Conservation (phyloP, 192 early-diverging fungal species). For the Oehlia diaphana region DNA sequence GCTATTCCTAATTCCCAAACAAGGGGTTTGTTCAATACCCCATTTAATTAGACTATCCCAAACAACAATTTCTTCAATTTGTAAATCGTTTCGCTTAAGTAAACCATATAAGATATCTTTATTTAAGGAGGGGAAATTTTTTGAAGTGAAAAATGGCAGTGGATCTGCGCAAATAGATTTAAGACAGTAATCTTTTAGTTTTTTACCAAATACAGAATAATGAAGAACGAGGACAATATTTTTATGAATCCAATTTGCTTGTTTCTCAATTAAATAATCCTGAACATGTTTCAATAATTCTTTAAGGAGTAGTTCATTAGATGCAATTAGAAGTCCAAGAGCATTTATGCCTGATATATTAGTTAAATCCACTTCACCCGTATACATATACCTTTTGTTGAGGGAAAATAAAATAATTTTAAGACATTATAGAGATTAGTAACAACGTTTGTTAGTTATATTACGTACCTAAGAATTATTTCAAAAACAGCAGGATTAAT, state of each 20-base stretch:
- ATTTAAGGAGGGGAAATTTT: neutral
- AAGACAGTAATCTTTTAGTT: slow-evolving; percentile 3
- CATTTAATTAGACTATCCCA: slow-evolving; percentile 25
- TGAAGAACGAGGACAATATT: slow-evolving; percentile 10
- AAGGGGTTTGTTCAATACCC: neutral
- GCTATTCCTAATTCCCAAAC: neutral
- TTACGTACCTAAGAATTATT: too few species aligned
- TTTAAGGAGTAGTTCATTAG: too few species aligned
- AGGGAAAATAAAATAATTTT: too few species aligned
- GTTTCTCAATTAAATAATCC: neutral
- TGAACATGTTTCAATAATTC: too few species aligned
- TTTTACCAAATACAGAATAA: slow-evolving; percentile 5
- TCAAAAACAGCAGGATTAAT: too few species aligned
- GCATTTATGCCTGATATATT: too few species aligned
- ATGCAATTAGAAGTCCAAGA: too few species aligned
- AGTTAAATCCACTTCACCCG: too few species aligned
- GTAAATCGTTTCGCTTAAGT: neutral
- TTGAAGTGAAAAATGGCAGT: neutral
- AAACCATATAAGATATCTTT: too few species aligned
- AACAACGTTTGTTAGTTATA: too few species aligned
- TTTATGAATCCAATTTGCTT: neutral
- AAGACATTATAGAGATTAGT: too few species aligned
- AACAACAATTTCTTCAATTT: slow-evolving; percentile 2
- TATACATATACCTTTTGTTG: too few species aligned
- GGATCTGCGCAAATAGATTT: slow-evolving; percentile 18